Base-by-base conservation (phyloP, 345 rosid species). In the Moringa oleifera region DNA sequence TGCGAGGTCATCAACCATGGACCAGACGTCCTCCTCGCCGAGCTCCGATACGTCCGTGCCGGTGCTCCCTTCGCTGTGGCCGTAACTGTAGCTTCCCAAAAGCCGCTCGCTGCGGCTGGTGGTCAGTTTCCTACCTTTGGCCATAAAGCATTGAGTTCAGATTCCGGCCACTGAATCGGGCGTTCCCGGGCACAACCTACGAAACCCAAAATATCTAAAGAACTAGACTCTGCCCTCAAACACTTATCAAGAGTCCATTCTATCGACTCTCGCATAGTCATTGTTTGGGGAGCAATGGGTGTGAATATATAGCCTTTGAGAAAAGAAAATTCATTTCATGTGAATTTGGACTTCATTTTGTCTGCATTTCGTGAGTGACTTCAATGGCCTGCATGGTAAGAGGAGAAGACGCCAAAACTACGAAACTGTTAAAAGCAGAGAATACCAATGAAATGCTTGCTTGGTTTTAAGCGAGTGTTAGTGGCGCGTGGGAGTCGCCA, bases 1-100 rank as follows among this genome's bases (percentile, higher is more conserved):
- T 0, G 51, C 79, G n/a, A 59, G 67, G 62, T 74, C 78, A 18
- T 77, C 86, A 18, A 72, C 88, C 69, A 76, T 74, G n/a, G 90
- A 81, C 98, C 98, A 89, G 4, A 93, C 79, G 25, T 90, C 98
- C 4, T 86, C 97, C 69, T 93, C 98, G 0, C 80, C 80, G 25
- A 87, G 81, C 67, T 93, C 98, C 20, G 84, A 12, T 37, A 62
- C 76, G 25, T 73, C 78, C 11, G 73, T 54, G 63, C 53, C 70
- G 70, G 71, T 66, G 62, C 36, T 56, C 36, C 24, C 71, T 62
- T 67, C 72, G 59, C 67, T 22, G 37, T 60, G 31, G 2, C 76
- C 78, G 71, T 59, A 58, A 59, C 64, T 31, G 13, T 67, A 68
- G 75, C 59, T 57, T 56, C 90, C 91, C 0, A 86, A 62, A 23